These are phyloP conservation scores for Myxozyma sirexii DNA, from an alignment of 805 yeast genomes.

Conservation along the genomic window DNA sequence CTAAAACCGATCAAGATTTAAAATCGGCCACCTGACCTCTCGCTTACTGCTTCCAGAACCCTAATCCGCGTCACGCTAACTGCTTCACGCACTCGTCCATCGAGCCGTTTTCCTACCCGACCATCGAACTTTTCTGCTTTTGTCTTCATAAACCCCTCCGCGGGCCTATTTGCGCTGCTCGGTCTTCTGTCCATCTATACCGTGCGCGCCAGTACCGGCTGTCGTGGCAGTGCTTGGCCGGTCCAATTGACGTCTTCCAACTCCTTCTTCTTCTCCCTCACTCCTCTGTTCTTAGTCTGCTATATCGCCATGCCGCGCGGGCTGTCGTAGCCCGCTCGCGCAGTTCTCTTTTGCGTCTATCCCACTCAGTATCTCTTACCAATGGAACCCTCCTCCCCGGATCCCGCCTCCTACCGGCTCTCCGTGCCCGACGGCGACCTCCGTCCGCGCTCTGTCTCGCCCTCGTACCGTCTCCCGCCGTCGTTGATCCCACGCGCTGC, in stretches of 20 bases:
- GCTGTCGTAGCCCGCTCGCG: conserved; percentile 3
- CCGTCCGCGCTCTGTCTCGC: conserved; percentile 15
- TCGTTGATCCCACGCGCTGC: conserved; percentile 9
- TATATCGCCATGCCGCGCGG: conserved; percentile 4
- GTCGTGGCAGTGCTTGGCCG: background rate
- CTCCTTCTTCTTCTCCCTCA: background rate
- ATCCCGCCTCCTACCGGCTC: background rate
- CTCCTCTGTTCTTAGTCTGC: background rate
- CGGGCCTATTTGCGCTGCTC: background rate
- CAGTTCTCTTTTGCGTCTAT: background rate
- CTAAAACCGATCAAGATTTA: too few relatives aligned
- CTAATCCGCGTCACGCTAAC: conserved; percentile 14
- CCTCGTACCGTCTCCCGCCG: background rate
- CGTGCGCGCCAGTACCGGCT: background rate
- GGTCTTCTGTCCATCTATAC: too few relatives aligned
- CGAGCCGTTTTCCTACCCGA: background rate
- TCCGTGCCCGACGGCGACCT: background rate
- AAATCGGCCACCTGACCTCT: conserved; percentile 10
- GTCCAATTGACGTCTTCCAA: background rate
- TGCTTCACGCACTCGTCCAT: conserved; percentile 6
- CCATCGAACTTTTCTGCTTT: background rate
- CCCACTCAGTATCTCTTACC: background rate
- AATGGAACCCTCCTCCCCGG: background rate
- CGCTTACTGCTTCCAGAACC: conserved; percentile 5
- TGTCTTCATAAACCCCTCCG: background rate